Evolutionary conservation across 2,329 filamentous ascomycete genomes (phyloP), one percentile per base, ranked within the genome.

Genomic region (Xylariaceae sp.): DNA sequence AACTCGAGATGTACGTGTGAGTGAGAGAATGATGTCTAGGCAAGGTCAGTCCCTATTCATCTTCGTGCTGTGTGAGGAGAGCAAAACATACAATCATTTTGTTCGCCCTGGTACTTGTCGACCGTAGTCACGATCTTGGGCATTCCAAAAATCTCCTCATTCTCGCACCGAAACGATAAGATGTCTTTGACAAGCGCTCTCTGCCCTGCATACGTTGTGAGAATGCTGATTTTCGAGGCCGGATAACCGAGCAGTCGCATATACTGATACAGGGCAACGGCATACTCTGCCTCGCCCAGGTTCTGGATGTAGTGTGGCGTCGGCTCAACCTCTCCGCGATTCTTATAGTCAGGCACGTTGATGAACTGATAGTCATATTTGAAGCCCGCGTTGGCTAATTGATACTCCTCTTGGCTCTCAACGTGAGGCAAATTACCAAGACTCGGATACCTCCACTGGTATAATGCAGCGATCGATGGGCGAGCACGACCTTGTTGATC

Each of bases 51-150:
- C 14, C 14, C 8, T 8, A 8, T 32, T 32, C 27, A 8, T 5
- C 47, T 25, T 16, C n/a, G 42, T 29, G 20, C 8, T 2, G 22
- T 35, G 5, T 17, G 22, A 32, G 38, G 11, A 20, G 29, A 6
- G n/a, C 23, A 38, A 19, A 45, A 81, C 86, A 76, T 76, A 93
- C 88, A 97, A 62, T 98, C 93, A 67, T 98, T 98, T 69, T 98
- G 93, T 73, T 98, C 93, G 64, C 93, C 94, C 71, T 98, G 93
- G 62, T 97, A 98, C 66, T 95, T 96, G 71, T 98, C 93, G 52
- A 98, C 92, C 5, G 94, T 98, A 3, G 88, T 91, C 22, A 98
- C 88, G 42, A 86, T 85, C 66, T 85, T 86, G 16, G 93, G 93
- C 66, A 95, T 71, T 7, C 92, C 91, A 67, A 98, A 98, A 17